A percentile compares a stretch with the other conserved stretches of the same genome.
Evolutionary conservation across 495 filamentous ascomycete species (phyloP).

Genomic region (Penicillium mononematosum): DNA sequence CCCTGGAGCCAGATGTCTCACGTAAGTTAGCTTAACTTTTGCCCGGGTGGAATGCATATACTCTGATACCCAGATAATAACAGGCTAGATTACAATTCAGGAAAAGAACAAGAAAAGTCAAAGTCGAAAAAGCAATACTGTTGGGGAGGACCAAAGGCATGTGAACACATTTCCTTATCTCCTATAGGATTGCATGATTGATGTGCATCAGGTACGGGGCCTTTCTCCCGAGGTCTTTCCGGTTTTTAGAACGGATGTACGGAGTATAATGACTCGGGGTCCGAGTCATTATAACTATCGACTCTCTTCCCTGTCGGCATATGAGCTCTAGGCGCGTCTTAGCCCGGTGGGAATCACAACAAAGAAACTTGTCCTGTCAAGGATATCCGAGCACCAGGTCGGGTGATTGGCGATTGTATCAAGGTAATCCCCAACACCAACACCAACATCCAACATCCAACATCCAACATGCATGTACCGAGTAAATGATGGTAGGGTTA

Average conservation of each 20-base stretch:
- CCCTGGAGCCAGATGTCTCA: neutral
- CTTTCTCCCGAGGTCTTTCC: neutral
- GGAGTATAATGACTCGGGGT: too few species aligned
- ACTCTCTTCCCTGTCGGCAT: neutral
- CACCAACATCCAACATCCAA: too few species aligned
- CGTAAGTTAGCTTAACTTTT: neutral
- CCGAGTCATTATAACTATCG: too few species aligned
- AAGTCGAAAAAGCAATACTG: neutral
- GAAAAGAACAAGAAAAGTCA: neutral
- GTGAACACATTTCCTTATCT: conserved; percentile 5
- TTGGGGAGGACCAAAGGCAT: neutral
- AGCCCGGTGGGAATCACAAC: neutral
- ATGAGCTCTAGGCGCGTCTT: neutral
- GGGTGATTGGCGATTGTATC: neutral
- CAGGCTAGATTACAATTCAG: neutral
- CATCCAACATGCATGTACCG: neutral
- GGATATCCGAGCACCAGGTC: conserved; percentile 7
- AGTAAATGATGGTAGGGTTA: neutral
- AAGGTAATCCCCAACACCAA: too few species aligned
- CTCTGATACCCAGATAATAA: neutral
- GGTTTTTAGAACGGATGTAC: neutral
- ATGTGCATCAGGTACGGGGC: conserved; percentile 1
- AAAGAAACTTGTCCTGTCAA: too few species aligned
- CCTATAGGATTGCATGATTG: neutral
- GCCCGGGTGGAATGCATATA: neutral